A percentile compares a stretch with the other conserved stretches of the same genome.
Evolutionary conservation across 2,329 filamentous ascomycete genomes (phyloP).

Genomic region (Sclerotiophoma versabilis): DNA sequence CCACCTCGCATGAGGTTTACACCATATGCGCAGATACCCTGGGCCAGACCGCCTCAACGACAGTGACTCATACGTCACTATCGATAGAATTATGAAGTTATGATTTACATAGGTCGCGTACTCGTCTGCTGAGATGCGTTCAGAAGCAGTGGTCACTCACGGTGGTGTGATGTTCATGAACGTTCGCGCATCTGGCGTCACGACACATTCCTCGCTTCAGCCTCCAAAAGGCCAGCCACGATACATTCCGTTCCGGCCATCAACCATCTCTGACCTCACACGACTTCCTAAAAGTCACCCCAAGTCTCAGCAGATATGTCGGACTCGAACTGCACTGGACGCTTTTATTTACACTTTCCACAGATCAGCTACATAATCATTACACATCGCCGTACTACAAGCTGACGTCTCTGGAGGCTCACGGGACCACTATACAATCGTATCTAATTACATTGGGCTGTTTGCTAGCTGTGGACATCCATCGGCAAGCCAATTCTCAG

Average conservation of each 20-base stretch:
- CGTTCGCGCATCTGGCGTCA: conserved; percentile 18
- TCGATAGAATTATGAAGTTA: conserved; percentile 6
- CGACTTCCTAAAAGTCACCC: neutral
- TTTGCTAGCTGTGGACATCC: no score
- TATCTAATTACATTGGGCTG: neutral
- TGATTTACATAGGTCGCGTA: conserved; percentile 6
- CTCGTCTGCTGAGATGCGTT: neutral
- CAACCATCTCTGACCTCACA: conserved; percentile 9
- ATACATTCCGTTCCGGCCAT: conserved; percentile 35
- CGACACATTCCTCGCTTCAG: conserved; percentile 32
- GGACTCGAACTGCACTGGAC: neutral
- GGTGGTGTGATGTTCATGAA: conserved; percentile 3
- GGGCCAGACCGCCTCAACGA: neutral
- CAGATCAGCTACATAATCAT: no score
- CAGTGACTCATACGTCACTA: neutral
- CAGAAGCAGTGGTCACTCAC: neutral
- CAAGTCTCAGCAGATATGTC: neutral
- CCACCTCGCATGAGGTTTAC: neutral
- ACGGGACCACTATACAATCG: no score
- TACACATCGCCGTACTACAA: no score
- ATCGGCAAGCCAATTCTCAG: no score
- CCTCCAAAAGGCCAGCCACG: conserved; percentile 36
- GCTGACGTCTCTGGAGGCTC: no score
- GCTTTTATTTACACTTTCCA: neutral
- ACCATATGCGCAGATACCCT: neutral